Conservation (phyloP, 2,329 filamentous ascomycete genomes). For the Karstenula rhodostoma region DNA sequence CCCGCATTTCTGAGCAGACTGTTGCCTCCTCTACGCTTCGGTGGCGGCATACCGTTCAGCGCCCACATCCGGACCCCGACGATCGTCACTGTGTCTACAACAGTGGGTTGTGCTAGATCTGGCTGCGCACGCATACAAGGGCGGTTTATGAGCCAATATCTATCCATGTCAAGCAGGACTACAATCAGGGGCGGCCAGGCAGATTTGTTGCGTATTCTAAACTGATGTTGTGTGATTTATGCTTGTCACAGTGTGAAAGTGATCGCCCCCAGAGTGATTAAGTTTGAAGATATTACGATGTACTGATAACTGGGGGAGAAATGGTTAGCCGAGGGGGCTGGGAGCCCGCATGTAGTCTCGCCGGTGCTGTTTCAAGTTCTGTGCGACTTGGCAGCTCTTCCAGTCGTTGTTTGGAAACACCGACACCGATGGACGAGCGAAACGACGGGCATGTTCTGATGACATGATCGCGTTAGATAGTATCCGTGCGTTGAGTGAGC, state of each 20-base stretch:
- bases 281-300: not conserved
- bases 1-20: not conserved
- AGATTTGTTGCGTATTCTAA: not conserved
- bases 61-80: too few relatives aligned
- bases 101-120: too few relatives aligned
- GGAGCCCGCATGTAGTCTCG: not conserved
- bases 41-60: not conserved
- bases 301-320: not conserved
- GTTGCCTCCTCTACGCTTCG: not conserved
- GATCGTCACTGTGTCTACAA: too few relatives aligned
- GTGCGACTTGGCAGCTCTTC: not conserved
- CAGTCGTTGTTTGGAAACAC: not conserved
- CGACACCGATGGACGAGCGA: too few relatives aligned
- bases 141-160: not conserved
- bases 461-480: not conserved
- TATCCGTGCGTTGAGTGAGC: not conserved
- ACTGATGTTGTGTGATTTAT: not conserved
- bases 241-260: not conserved
- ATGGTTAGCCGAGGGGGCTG: not conserved
- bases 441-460: not conserved
- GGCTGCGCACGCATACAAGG: too few relatives aligned
- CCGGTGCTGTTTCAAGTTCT: not conserved
- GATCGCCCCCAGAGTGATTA: not conserved
- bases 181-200: not conserved
- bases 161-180: not conserved